These are phyloP conservation scores for Fusarium globosum DNA, from an alignment of 2,329 filamentous ascomycete species.

Conservation along the genomic window DNA sequence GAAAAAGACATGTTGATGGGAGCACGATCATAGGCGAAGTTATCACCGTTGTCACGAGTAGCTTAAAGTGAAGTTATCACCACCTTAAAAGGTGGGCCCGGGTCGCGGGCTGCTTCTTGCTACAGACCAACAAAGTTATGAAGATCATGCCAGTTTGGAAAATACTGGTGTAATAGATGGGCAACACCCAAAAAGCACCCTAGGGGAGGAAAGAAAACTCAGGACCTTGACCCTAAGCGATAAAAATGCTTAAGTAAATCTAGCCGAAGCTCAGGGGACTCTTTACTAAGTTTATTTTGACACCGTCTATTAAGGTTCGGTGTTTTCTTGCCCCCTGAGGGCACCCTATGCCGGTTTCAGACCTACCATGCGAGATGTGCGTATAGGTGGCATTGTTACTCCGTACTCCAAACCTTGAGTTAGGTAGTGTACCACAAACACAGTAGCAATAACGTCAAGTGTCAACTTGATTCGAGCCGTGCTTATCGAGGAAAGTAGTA, in stretches of 20 bases:
- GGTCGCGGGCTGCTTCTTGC: neutral
- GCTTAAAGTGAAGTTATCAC: neutral
- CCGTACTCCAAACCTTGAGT: no score
- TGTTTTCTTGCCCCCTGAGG: no score
- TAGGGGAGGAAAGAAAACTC: neutral
- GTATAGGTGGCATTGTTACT: neutral
- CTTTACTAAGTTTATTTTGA: no score
- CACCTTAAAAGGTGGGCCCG: neutral
- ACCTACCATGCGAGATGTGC: neutral
- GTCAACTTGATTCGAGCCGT: neutral
- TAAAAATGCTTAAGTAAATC: no score
- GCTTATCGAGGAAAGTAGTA: neutral
- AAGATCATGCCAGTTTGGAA: neutral
- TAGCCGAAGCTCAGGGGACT: no score
- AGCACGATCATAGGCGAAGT: neutral
- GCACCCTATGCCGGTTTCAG: neutral
- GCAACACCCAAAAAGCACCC: neutral
- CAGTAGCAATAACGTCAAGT: neutral
- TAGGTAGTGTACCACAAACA: no score
- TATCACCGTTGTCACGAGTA: neutral
- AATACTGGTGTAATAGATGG: neutral
- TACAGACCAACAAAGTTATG: neutral
- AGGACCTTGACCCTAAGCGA: no score
- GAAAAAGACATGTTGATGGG: constrained; percentile 7
- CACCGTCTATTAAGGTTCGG: no score